Base-by-base conservation (phyloP, 345 rosid genomes). In the Aurinia saxatilis region DNA sequence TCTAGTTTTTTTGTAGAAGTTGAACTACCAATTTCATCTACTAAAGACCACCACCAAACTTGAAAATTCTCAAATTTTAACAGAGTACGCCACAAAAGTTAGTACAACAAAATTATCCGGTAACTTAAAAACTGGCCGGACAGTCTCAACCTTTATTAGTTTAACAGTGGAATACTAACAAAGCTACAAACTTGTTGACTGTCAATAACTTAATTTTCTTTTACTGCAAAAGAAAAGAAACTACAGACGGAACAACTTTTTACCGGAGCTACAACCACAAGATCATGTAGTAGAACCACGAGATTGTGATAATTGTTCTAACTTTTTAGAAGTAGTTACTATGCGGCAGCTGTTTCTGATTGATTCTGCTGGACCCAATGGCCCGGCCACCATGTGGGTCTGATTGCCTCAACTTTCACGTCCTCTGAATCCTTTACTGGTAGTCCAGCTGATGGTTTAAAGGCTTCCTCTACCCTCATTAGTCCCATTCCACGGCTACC, bases 301-400 rank as follows among this genome's bases (percentile, higher is more conserved):
- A 52, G 10, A 48, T 6, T 21, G 34, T 67, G 31, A 25, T 30
- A 35, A 11, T 14, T 34, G 13, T 8, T 7, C 7, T 29, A 47
- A 18, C 13, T 57, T 33, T 23, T 14, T 31, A 4, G n/a, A 59
- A 11, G 33, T 5, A 55, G 65, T 21, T 21, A 35, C 68, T 80
- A 86, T 17, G 73, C 82, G 3, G 63, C 60, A 0, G 77, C 79
- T 52, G 56, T 66, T 34, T 67, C 69, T 30, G 73, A 76, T 45
- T 72, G 75, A 65, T 75, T 53, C 65, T 78, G 76, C 30, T 53
- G 82, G 64, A 76, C 76, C 99, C 99, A 90, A 60, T 82, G 80
- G 12, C 70, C 35, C 5, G 90, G 95, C 99, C 96, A 93, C 99
- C 96, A 90, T 47, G 71, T 67, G 7, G 97, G 97, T 67, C 76